Evolutionary conservation across 1,284 basidiomycete species (phyloP), one percentile per base, ranked within the genome.

Genomic region (Pseudozyma flocculosa): DNA sequence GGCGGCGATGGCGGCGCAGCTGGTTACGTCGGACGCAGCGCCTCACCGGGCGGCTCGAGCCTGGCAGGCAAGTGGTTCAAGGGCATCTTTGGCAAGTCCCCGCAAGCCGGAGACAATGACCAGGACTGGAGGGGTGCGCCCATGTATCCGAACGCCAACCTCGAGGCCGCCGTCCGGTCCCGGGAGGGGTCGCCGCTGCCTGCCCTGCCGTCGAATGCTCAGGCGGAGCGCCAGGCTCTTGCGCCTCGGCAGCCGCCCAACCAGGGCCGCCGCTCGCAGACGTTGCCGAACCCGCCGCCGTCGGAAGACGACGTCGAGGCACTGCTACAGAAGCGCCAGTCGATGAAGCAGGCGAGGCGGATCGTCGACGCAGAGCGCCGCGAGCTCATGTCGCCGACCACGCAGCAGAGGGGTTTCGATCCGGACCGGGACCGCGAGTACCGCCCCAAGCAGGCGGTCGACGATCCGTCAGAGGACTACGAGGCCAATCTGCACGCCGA

Each of bases 331-430:
- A 72, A 73, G 53, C 56, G 70, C 22, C 48, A 57, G 5, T 67
- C 69, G 4, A 63, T 68, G 58, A 54, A 66, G 1, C 67, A 70
- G 41, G 74, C 74, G 9, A 55, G 60, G 13, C 50, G 54, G n/a
- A 72, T 76, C 39, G 68, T 75, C 43, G 74, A 76, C 36, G 46
- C 58, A 32, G 73, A 76, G 49, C 53, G 70, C 10, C 50, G 57
- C 39, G 29, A 52, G 15, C 40, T 50, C 30, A 70, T 72, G 30
- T 46, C 37, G 8, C 50, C 54, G 1, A 46, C 19, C 1, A 54
- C 54, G 13, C 49, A 45, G 5, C 36, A 37, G 36, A 37, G 15
- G 29, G 34, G 45, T 8, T 65, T 54, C 29, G 58, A 61, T 39
- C 62, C 62, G 2, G 22, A 18, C 15, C 40, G 45, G 4, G 59